These are phyloP conservation scores for Ramularia collo-cygni DNA, from an alignment of 2,329 filamentous ascomycete species.

Conservation along the genomic window DNA sequence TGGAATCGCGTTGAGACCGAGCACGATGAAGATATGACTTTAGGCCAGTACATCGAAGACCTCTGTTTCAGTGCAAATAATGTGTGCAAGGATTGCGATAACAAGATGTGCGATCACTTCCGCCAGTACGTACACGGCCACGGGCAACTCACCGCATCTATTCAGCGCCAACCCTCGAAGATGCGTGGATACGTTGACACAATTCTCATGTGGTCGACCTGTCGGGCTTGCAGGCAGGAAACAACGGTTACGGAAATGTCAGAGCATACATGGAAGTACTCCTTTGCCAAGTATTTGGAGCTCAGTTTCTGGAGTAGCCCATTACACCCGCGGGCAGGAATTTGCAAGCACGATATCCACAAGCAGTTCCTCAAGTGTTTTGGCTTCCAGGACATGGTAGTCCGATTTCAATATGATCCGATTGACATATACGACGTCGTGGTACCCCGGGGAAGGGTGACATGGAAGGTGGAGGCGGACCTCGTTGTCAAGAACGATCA, in stretches of 20 bases:
- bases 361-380: slow-evolving; percentile 91
- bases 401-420: slow-evolving; percentile 86
- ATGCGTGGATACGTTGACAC: slow-evolving; percentile 61
- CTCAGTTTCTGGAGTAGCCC: slow-evolving; percentile 91
- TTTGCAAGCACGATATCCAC: slow-evolving; percentile 88
- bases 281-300: slow-evolving; percentile 97
- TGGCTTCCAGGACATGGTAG: slow-evolving; percentile 73
- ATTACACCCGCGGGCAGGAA: slow-evolving; percentile 63
- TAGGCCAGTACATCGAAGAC: slow-evolving; percentile 93
- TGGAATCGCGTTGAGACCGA: slow-evolving; percentile 68
- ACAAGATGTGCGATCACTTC: slow-evolving; percentile 86
- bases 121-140: slow-evolving; percentile 96
- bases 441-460: slow-evolving; percentile 81
- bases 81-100: slow-evolving; percentile 78
- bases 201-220: slow-evolving; percentile 97
- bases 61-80: slow-evolving; percentile 69
- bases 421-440: slow-evolving; percentile 92
- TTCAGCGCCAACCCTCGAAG: slow-evolving; percentile 66
- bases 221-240: slow-evolving; percentile 84
- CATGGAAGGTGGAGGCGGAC: slow-evolving; percentile 97
- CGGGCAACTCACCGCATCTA: slow-evolving; percentile 84
- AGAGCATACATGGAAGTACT: slow-evolving; percentile 93
- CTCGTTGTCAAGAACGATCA: slow-evolving; percentile 88
- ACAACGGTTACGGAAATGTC: slow-evolving; percentile 89
- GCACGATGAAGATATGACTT: slow-evolving; percentile 75